These are phyloP conservation scores for Naegleria lovaniensis DNA, from an alignment of 208 protist species.

Conservation along the genomic window DNA sequence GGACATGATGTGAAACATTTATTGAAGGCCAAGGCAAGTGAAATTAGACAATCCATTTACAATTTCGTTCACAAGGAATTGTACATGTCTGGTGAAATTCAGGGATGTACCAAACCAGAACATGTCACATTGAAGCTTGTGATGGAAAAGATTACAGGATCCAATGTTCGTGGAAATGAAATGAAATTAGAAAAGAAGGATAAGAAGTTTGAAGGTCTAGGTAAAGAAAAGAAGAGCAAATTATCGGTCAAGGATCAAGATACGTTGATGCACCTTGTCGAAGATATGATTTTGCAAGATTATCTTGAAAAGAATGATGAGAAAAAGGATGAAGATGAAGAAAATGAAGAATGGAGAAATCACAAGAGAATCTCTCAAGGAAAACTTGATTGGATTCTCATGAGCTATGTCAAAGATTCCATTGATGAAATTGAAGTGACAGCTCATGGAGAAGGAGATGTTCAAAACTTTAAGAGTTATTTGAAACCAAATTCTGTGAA, in stretches of 20 bases:
- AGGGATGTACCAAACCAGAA: constrained; percentile 15
- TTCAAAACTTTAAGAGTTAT: not conserved
- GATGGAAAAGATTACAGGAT: constrained; percentile 19
- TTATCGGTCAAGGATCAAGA: not conserved
- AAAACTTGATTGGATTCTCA: not conserved
- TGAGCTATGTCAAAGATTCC: not conserved
- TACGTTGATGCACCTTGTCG: not conserved
- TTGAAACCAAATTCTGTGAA: not conserved
- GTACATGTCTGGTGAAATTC: not conserved
- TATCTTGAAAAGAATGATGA: not conserved
- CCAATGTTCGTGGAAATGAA: not conserved
- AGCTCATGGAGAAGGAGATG: not conserved
- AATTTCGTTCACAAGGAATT: not conserved
- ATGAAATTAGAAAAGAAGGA: constrained; percentile 5
- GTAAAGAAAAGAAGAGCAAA: constrained; percentile 19
- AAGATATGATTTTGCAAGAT: constrained; percentile 7
- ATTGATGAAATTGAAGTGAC: constrained; percentile 5
- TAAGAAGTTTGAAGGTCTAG: not conserved
- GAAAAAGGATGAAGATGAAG: not conserved
- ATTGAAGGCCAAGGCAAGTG: not conserved
- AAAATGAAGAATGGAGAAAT: not conserved
- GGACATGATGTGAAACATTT: not conserved
- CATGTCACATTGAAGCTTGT: not conserved
- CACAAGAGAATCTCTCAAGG: not conserved
- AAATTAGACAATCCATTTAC: not conserved